Evolutionary conservation across 352 stramenopile genomes (phyloP).

Genomic region (Phytophthora pisi): DNA sequence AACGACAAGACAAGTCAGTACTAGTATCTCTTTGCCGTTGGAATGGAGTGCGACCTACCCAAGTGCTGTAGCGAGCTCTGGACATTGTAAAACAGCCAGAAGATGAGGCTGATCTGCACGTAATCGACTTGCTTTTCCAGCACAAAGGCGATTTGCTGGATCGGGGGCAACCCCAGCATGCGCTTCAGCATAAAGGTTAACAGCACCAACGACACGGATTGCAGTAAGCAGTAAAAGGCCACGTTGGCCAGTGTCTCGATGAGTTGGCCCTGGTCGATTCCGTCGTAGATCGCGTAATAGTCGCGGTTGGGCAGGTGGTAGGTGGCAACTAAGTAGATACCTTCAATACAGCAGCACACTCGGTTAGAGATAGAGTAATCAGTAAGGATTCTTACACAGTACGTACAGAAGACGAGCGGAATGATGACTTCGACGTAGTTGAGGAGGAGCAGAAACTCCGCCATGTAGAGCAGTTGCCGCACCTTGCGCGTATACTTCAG

Average conservation of each 20-base stretch:
- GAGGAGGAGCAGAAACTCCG: conserved; percentile 16
- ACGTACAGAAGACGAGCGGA: conserved; percentile 20
- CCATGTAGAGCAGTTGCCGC: conserved; percentile 18
- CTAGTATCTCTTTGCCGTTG: background rate
- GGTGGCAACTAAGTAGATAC: conserved; percentile 19
- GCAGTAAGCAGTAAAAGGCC: conserved; percentile 29
- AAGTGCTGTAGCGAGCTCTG: conserved; percentile 32
- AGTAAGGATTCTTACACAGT: background rate
- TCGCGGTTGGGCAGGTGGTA: conserved; percentile 34
- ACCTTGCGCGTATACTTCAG: background rate
- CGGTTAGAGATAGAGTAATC: background rate
- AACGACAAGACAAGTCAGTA: background rate
- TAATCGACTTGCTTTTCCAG: conserved; percentile 31
- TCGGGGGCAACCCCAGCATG: conserved; percentile 25
- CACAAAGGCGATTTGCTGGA: conserved; percentile 39
- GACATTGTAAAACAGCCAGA: conserved; percentile 42
- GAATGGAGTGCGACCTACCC: conserved; percentile 10
- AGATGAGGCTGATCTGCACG: conserved; percentile 36
- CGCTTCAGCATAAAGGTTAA: conserved; percentile 25
- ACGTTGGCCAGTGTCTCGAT: conserved; percentile 29
- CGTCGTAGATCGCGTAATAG: conserved; percentile 27
- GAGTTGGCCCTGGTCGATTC: conserved; percentile 14
- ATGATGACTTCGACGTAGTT: conserved; percentile 29
- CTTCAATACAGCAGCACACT: background rate
- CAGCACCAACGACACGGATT: conserved; percentile 34